These are phyloP conservation scores for Sphagnum magellanicum DNA, from an alignment of 228 moss, liverwort and hornwort species.

Conservation along the genomic window DNA sequence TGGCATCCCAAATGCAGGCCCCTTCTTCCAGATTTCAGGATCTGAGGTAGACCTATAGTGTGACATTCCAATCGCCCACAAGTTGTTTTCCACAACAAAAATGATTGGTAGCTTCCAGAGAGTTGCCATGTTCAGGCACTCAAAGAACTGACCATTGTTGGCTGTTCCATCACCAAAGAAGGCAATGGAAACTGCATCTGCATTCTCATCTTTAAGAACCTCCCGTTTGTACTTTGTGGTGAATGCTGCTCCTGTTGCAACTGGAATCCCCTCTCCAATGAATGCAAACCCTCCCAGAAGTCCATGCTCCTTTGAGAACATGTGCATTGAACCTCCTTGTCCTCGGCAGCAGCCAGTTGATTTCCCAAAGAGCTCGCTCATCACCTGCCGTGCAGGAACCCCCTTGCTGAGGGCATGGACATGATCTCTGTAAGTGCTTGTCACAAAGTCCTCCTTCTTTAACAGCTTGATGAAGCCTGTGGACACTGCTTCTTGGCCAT, in stretches of 20 bases:
- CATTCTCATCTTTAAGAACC: slow-evolving; percentile 80
- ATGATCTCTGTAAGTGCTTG: slow-evolving; percentile 88
- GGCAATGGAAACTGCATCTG: slow-evolving; percentile 68
- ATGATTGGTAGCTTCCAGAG: slow-evolving; percentile 88
- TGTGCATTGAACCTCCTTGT: slow-evolving; percentile 97
- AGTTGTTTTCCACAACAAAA: slow-evolving; percentile 91
- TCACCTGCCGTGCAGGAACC: slow-evolving; percentile 76
- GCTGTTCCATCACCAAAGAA: slow-evolving; percentile 93
- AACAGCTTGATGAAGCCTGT: slow-evolving; percentile 78
- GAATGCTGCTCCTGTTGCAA: slow-evolving; percentile 87
- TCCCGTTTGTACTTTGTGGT: slow-evolving; percentile 80
- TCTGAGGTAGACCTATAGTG: slow-evolving; percentile 84
- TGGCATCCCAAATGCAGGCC: slow-evolving; percentile 91
- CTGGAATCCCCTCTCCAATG: slow-evolving; percentile 91
- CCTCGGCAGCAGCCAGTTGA: slow-evolving; percentile 81
- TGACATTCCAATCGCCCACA: slow-evolving; percentile 98
- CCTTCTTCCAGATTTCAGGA: slow-evolving; percentile 83
- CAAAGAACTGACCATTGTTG: slow-evolving; percentile 97
- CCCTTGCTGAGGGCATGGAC: slow-evolving; percentile 95
- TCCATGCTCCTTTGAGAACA: slow-evolving; percentile 89
- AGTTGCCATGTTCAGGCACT: slow-evolving; percentile 91
- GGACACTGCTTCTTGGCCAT: slow-evolving; percentile 92
- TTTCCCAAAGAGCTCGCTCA: slow-evolving; percentile 92
- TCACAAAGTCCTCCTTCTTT: slow-evolving; percentile 89
- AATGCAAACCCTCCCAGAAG: slow-evolving; percentile 91